These are phyloP conservation scores for Porphyra umbilicalis DNA, from an alignment of 31 red algal genomes.

Conservation along the genomic window DNA sequence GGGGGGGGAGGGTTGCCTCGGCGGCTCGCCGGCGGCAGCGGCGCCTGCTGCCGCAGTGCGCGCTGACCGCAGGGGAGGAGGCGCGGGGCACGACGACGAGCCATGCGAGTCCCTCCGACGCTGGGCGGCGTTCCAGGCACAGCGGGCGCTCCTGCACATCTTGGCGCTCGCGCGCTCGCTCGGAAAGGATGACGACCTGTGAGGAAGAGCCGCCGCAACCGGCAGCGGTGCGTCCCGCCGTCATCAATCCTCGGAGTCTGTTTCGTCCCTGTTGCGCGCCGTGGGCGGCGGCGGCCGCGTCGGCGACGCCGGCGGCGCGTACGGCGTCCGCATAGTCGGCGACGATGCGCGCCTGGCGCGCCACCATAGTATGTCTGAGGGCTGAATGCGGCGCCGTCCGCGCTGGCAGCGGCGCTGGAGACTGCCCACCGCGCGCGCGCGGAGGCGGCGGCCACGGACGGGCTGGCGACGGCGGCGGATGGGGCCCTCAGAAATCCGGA, in stretches of 20 bases:
- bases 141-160: not conserved
- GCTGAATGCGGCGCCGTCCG: constrained; percentile 15
- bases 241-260: too few species aligned
- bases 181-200: not conserved
- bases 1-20: not conserved
- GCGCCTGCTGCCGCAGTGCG: too few species aligned
- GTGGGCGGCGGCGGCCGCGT: not conserved
- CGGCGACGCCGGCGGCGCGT: not conserved
- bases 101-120: not conserved
- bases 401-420: constrained; percentile 12
- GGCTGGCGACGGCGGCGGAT: constrained; percentile 18
- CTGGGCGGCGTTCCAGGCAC: not conserved
- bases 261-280: not conserved
- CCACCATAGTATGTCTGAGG: constrained; percentile 40
- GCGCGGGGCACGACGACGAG: not conserved
- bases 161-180: not conserved
- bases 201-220: too few species aligned
- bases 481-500: constrained; percentile 27
- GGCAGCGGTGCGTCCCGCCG: too few species aligned
- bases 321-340: not conserved
- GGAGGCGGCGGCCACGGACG: constrained; percentile 4
- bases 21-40: not conserved
- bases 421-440: constrained; percentile 9
- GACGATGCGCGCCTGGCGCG: constrained; percentile 36
- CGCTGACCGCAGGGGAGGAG: not conserved